Base-by-base conservation (phyloP, 352 stramenopile genomes). In the Pythium folliculosum region DNA sequence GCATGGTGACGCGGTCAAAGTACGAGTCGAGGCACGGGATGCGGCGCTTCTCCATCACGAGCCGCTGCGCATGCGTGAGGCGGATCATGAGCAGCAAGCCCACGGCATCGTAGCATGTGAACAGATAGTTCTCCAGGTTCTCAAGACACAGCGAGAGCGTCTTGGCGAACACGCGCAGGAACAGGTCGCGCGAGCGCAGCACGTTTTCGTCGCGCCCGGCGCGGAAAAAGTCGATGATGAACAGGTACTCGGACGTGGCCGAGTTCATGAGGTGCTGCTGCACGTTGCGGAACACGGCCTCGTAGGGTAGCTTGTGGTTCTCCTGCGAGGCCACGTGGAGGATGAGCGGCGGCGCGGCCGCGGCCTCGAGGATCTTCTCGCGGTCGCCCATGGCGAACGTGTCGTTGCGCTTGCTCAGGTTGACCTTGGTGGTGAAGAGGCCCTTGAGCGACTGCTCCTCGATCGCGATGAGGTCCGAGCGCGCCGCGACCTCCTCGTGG, bases 21-120 rank as follows among this genome's bases (percentile, higher is more conserved):
- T 99, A 99, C 61, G 82, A 82, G 75, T 99, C 96, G 25, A 99
- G 77, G 22, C 93, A 90, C 13, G 95, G 91, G 47, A 98, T 89
- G 12, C 82, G 83, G 0, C 89, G 77, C 53, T 92, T 91, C 56
- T 93, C 81, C 86, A 96, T 96, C 35, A 91, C 82, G 14, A 88
- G 55, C 8, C 84, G 77, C 65, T 97, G 89, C 13, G 82, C 71
- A 60, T 98, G 91, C 21, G 94, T 99, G 22, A 99, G 77, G 30
- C 97, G 97, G 69, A 99, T 98, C 96, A 99, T 99, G 17, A 99
- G 86, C n/a, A 99, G 83, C 25, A 99, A 77, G 37, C 89, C 97
- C 27, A 99, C 92, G 17, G 89, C 92, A 82, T 99, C 97, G 70
- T 98, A 97, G 68, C 89, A 99, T 51, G 88, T 96, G 72, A 98